These are phyloP conservation scores for Gamarada debralockiae DNA, from an alignment of 495 filamentous ascomycete genomes.

Conservation along the genomic window DNA sequence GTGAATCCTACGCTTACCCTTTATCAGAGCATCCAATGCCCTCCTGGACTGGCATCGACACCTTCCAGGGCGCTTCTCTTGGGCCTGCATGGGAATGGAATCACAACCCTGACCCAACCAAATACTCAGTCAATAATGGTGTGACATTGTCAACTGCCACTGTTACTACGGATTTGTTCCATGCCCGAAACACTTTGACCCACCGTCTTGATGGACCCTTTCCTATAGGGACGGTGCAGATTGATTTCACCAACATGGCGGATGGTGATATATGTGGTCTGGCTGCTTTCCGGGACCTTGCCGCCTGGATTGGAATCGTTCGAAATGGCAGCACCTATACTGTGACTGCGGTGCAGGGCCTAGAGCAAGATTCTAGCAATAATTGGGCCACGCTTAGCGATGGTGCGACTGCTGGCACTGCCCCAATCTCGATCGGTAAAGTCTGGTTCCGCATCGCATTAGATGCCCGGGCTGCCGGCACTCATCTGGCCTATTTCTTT, in stretches of 20 bases:
- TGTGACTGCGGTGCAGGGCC: slow-evolving; percentile 21
- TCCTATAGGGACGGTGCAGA: slow-evolving; percentile 36
- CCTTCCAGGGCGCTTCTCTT: slow-evolving; percentile 42
- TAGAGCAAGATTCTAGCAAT: slow-evolving; percentile 21
- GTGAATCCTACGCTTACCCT: slow-evolving; percentile 38
- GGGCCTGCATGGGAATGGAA: slow-evolving; percentile 57
- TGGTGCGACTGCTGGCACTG: slow-evolving; percentile 22
- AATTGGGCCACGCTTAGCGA: slow-evolving; percentile 18
- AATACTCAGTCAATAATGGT: slow-evolving; percentile 19
- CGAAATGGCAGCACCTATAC: slow-evolving; percentile 23
- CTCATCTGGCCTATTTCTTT: slow-evolving; percentile 36
- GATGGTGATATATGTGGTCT: slow-evolving; percentile 50
- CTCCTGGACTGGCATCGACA: slow-evolving; percentile 34
- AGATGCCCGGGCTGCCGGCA: slow-evolving; percentile 17
- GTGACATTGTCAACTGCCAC: slow-evolving; percentile 45
- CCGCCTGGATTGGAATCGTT: slow-evolving; percentile 47
- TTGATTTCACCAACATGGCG: slow-evolving; percentile 42
- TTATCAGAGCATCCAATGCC: slow-evolving; percentile 25
- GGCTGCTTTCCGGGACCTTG: slow-evolving; percentile 45
- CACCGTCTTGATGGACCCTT: slow-evolving; percentile 46
- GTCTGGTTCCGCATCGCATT: slow-evolving; percentile 6
- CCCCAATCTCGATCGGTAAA: slow-evolving; percentile 14
- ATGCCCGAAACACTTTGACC: slow-evolving; percentile 53
- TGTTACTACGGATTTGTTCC: slow-evolving; percentile 48
- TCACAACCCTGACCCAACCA: slow-evolving; percentile 49